Evolutionary conservation across 2,329 filamentous ascomycete genomes (phyloP), one percentile per base, ranked within the genome.

Genomic region (Fusarium sp.): DNA sequence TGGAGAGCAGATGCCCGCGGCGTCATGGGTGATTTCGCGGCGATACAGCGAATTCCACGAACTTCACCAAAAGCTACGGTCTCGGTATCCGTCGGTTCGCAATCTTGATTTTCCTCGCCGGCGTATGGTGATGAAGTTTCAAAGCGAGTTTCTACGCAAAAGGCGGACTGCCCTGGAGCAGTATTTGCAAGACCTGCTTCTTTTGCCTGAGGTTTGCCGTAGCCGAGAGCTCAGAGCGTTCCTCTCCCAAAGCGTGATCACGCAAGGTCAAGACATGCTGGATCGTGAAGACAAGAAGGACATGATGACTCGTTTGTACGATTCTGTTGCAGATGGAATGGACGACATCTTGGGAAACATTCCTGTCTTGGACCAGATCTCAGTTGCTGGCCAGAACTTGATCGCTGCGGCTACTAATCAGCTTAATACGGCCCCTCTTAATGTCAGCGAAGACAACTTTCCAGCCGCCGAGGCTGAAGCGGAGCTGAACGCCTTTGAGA

Each of bases 31-130:
- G 13, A 88, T 99, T 38, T 91, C 92, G n/a, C 86, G 94, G 53
- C 86, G 95, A 65, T 99, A 99, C 73, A 97, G 93, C 77, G 94
- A 98, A 75, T 99, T 99, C 70, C 93, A 96, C 69, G 93, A 97
- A 63, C 85, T 99, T 15, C 92, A 99, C 72, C 95, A 97, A 72
- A 90, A 89, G 51, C 82, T 99, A 23, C 88, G 95, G 49, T 84
- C 88, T 35, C 87, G 90, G 60, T 99, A 97, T 70, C 88, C 93
- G 0, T 93, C 92, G 14, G 93, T 98, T 14, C 87, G 93, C 44
- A 87, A 92, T 65, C 83, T 99, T 3, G 94, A 98, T 68, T 98
- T 99, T 71, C 95, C 95, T 2, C 85, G 94, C 15, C 86, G 96
- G 33, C 89, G 95, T 57, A 89, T 98, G 78, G 90, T 99, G 48